Percentiles rank a stretch among this genome's conserved stretches.
Evolutionary conservation across 1,284 basidiomycete genomes (phyloP).

Genomic region (Pseudozyma pruni): DNA sequence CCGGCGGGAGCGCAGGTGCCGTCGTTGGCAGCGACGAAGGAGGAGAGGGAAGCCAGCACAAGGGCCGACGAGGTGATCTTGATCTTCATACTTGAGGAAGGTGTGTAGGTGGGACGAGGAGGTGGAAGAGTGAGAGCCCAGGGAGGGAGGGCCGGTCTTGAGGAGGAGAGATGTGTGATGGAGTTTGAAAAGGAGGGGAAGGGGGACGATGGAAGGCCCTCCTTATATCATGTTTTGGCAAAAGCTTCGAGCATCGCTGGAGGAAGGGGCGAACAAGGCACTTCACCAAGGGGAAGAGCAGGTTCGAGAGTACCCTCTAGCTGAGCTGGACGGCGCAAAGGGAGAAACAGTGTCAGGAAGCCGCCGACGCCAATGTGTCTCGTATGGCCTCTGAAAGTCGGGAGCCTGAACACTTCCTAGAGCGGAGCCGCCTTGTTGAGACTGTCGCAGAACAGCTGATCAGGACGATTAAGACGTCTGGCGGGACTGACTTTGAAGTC

Average conservation of each 20-base stretch:
- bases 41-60: constrained; percentile 24
- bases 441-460: constrained; percentile 2
- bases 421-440: neutral
- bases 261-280: neutral
- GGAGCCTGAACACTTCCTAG: too few species aligned
- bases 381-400: too few species aligned
- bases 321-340: neutral
- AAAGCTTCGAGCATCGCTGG: neutral
- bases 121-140: neutral
- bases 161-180: neutral
- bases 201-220: neutral
- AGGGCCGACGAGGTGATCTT: constrained; percentile 30
- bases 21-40: constrained; percentile 23
- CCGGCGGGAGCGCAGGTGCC: constrained; percentile 24
- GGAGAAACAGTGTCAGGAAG: neutral
- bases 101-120: neutral
- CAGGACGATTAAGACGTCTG: too few species aligned
- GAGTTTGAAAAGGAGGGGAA: neutral
- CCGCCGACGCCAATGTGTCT: neutral
- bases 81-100: constrained; percentile 28
- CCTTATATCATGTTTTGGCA: neutral
- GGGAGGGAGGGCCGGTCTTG: neutral
- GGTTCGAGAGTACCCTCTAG: too few species aligned
- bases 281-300: too few species aligned
- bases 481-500: too few species aligned